These are phyloP conservation scores for Geotrichum restrictum DNA, from an alignment of 1,139 yeast species.

Conservation along the genomic window DNA sequence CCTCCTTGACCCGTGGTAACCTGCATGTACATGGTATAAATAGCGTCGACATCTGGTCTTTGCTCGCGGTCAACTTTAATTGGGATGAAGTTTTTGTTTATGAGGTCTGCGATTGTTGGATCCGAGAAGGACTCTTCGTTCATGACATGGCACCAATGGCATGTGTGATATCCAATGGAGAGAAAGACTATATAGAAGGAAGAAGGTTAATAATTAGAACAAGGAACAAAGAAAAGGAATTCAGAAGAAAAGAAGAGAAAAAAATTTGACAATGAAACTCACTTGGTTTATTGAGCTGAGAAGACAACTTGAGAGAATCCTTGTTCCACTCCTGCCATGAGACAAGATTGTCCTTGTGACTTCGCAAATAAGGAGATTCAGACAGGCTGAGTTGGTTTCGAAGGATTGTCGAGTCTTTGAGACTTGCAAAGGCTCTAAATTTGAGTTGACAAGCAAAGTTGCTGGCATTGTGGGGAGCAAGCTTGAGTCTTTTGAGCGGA, in stretches of 20 bases:
- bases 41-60: constrained; percentile 41
- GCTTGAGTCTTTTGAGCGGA: background rate
- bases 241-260: no score
- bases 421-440: constrained; percentile 3
- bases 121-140: constrained; percentile 37
- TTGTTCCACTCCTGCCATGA: constrained; percentile 42
- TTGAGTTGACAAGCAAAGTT: background rate
- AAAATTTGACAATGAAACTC: background rate
- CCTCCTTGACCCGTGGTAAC: constrained; percentile 42
- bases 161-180: constrained; percentile 41
- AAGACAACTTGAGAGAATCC: constrained; percentile 36
- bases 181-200: constrained; percentile 29
- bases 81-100: constrained; percentile 38
- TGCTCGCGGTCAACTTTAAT: constrained; percentile 42
- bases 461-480: background rate
- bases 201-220: no score
- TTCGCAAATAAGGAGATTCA: constrained; percentile 32
- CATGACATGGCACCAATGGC: constrained; percentile 44
- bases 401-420: constrained; percentile 7
- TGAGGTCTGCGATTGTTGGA: constrained; percentile 32
- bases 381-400: constrained; percentile 30
- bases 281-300: constrained; percentile 34
- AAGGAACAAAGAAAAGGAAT: background rate
- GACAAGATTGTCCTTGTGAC: constrained; percentile 30
- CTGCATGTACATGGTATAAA: constrained; percentile 41